phyloP scores from a whole-genome alignment of 352 stramenopile genomes.

The Globisporangium irregulare region DNA sequence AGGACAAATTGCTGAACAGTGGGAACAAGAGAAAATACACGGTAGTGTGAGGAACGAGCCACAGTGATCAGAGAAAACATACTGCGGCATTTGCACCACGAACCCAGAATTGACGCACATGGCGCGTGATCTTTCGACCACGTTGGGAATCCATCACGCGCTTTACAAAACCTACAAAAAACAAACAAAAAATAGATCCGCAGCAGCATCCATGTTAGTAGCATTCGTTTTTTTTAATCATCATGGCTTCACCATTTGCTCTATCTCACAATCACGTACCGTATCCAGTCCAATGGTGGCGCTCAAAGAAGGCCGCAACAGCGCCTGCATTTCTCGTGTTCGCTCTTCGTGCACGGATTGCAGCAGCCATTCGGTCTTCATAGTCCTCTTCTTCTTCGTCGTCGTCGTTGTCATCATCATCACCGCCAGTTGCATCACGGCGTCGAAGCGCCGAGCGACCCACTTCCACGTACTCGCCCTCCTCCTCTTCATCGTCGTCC shows the following conservation, averaged over 20 bases:
- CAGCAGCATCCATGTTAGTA: neutral
- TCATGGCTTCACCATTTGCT: neutral
- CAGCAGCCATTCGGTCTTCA: neutral
- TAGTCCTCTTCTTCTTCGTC: neutral
- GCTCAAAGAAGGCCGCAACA: slow-evolving; percentile 11
- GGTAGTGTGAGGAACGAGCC: neutral
- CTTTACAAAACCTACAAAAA: slow-evolving; percentile 7
- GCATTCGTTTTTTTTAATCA: neutral
- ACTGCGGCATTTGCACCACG: neutral
- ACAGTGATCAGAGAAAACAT: neutral
- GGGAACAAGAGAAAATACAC: neutral
- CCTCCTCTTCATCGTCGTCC: slow-evolving; percentile 26
- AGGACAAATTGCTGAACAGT: slow-evolving; percentile 31
- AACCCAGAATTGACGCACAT: slow-evolving; percentile 41
- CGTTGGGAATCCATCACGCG: slow-evolving; percentile 8
- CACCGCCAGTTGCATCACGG: neutral
- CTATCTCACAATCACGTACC: neutral
- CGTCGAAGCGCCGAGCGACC: slow-evolving; percentile 17
- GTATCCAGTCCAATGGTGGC: slow-evolving; percentile 4
- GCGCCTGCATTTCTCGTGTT: neutral
- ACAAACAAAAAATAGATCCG: neutral
- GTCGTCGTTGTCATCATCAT: neutral
- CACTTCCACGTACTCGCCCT: slow-evolving; percentile 29
- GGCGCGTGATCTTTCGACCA: slow-evolving; percentile 26
- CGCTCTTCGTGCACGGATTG: neutral